These are phyloP conservation scores for Misopates orontium DNA, from an alignment of 257 asterid species.

Conservation along the genomic window DNA sequence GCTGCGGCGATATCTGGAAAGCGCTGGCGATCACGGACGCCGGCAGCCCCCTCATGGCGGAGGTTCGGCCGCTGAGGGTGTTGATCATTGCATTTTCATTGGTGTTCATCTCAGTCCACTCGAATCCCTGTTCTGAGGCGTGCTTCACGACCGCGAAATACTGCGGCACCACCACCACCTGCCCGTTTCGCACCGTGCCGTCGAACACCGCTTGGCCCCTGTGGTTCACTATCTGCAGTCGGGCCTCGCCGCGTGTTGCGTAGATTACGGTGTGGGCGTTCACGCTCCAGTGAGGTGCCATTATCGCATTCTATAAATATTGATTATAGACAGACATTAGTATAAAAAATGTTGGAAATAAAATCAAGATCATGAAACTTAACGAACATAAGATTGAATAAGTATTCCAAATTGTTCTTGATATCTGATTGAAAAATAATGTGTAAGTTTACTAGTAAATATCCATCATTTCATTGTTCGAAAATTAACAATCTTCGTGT, in stretches of 20 bases:
- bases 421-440: no score
- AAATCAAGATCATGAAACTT: no score
- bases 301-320: conserved; percentile 49
- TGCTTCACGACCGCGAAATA: conserved; percentile 56
- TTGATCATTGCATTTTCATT: conserved; percentile 64
- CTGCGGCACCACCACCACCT: conserved; percentile 63
- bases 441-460: no score
- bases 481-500: no score
- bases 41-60: conserved; percentile 61
- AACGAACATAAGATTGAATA: no score
- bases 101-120: conserved; percentile 76
- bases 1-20: conserved; percentile 44
- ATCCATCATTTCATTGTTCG: no score
- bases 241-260: conserved; percentile 50
- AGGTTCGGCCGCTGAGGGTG: conserved; percentile 67
- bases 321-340: neutral
- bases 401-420: no score
- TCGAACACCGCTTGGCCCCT: conserved; percentile 56
- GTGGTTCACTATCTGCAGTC: conserved; percentile 64
- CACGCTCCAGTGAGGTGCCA: conserved; percentile 65
- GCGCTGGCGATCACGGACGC: conserved; percentile 48
- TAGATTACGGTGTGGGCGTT: conserved; percentile 60
- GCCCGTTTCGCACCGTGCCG: conserved; percentile 47
- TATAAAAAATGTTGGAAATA: neutral
- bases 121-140: conserved; percentile 52